A percentile compares a stretch with the other conserved stretches of the same genome.
These are phyloP conservation scores for Sclerotinia spermophila DNA, from an alignment of 2,329 filamentous ascomycete species.

Conservation along the genomic window DNA sequence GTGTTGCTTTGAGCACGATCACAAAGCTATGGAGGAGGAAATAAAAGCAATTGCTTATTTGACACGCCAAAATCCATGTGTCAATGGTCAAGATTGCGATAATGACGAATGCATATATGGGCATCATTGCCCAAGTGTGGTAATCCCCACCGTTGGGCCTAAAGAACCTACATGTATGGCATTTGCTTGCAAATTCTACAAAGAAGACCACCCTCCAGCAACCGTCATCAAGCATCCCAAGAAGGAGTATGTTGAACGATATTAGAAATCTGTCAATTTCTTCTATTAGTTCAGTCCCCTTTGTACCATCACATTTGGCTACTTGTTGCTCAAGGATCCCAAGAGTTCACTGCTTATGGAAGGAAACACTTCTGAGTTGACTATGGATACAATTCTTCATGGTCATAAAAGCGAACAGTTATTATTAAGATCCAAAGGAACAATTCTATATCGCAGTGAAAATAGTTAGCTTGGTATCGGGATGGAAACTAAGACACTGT, in stretches of 20 bases:
- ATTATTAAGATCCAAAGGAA: not conserved
- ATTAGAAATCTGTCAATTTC: not conserved
- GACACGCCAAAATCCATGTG: constrained; percentile 56
- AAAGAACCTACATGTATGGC: constrained; percentile 49
- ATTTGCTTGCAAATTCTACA: constrained; percentile 53
- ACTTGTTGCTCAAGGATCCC: not conserved
- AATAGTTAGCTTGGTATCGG: not conserved
- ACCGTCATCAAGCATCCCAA: constrained; percentile 40
- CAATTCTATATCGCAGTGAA: not conserved
- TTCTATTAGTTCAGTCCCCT: too few species aligned
- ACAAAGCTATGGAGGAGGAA: constrained; percentile 52
- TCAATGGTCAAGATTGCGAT: constrained; percentile 55
- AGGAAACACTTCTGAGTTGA: not conserved
- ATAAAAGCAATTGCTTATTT: constrained; percentile 53
- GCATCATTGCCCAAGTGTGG: constrained; percentile 45
- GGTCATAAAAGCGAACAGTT: not conserved
- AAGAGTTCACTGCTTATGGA: not conserved
- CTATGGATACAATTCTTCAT: not conserved
- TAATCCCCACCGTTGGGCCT: constrained; percentile 17
- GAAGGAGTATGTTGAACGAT: constrained; percentile 27
- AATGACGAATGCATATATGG: constrained; percentile 59
- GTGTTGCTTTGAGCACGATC: constrained; percentile 56
- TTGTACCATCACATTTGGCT: not conserved
- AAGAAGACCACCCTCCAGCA: constrained; percentile 53
- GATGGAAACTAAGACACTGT: not conserved